Evolutionary conservation across 805 yeast genomes (phyloP).

Genomic region (Saturnispora sekii): DNA sequence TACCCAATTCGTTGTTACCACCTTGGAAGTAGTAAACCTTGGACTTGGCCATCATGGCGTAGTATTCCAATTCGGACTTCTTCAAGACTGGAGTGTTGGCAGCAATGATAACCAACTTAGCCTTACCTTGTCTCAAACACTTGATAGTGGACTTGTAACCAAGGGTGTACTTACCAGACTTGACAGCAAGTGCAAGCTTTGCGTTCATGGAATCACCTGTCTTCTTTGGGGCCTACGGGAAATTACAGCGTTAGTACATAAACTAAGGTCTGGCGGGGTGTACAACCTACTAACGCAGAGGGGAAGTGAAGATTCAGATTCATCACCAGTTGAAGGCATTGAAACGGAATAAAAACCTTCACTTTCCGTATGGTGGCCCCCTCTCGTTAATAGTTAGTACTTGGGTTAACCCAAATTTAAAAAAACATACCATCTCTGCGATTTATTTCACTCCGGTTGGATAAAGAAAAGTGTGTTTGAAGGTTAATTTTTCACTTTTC

Average conservation of each 20-base stretch:
- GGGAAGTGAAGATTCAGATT: no score
- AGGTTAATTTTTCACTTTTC: not conserved
- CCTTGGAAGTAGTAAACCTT: slow-evolving; percentile 98
- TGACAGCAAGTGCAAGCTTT: slow-evolving; percentile 95
- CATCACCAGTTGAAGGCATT: no score
- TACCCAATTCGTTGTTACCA: slow-evolving; percentile 99
- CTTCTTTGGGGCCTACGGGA: slow-evolving; percentile 87
- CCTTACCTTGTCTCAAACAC: slow-evolving; percentile 97
- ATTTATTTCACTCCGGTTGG: slow-evolving; percentile 86
- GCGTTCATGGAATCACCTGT: slow-evolving; percentile 91
- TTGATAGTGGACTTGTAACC: slow-evolving; percentile 99
- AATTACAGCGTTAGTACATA: not conserved
- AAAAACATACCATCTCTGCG: slow-evolving; percentile 95
- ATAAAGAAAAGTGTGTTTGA: not conserved
- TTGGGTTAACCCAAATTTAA: not conserved
- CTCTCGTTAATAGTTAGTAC: not conserved
- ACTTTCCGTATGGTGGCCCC: no score
- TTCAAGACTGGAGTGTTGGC: slow-evolving; percentile 99
- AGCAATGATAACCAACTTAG: slow-evolving; percentile 95
- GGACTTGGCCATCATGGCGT: slow-evolving; percentile 99
- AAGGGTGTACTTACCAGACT: slow-evolving; percentile 99
- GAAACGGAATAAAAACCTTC: no score
- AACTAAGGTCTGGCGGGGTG: no score
- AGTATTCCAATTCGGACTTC: slow-evolving; percentile 99
- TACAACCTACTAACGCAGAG: not conserved